Evolutionary conservation across 495 filamentous ascomycete species (phyloP), one percentile per base, ranked within the genome.

Genomic region (Penicillium manginii): DNA sequence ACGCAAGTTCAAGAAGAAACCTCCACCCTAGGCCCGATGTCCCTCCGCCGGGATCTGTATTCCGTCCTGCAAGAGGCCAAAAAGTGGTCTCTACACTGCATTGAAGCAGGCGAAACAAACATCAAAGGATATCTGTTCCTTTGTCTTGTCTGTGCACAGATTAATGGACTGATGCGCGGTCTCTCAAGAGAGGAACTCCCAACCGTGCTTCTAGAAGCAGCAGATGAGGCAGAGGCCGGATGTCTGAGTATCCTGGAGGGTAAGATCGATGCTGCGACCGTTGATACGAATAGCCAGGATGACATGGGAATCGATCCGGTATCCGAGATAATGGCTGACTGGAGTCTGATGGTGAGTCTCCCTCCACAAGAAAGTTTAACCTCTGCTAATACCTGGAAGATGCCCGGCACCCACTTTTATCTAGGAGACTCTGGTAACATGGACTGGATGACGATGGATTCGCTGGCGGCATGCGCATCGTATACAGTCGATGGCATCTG

Each of bases 101-200:
- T 86, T 4, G 46, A 74, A 39, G 72, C 70, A 2, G 84, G 84
- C 3, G 80, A 86, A 65, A 84, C 79, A 0, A 86, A 84, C 59
- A 70, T 81, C n/a, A 87, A 86, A 57, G 81, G 78, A 1, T 81
- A 80, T 43, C 40, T 88, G 23, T 66, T 86, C 23, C 59, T 68
- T 0, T 55, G 58, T 3, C 54, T 82, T 5, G 50, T 86, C 0
- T 29, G 56, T 4, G 77, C 76, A 4, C 77, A 83, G 48, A 64
- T 85, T 0, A 66, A 82, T 4, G 79, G 65, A 10, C 50, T 83
- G 4, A 70, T 72, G 64, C 58, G 59, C 18, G 73, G 79, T 11
- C 2, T 78, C 1, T 39, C 47, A 1, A 71, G 70, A 18, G 63
- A 76, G 0, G 68, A 79, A 12, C 11, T 79, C 0, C 46, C 66